These are phyloP conservation scores for Pleochaeta shiraiana DNA, from an alignment of 2,329 filamentous ascomycete genomes.

Conservation along the genomic window DNA sequence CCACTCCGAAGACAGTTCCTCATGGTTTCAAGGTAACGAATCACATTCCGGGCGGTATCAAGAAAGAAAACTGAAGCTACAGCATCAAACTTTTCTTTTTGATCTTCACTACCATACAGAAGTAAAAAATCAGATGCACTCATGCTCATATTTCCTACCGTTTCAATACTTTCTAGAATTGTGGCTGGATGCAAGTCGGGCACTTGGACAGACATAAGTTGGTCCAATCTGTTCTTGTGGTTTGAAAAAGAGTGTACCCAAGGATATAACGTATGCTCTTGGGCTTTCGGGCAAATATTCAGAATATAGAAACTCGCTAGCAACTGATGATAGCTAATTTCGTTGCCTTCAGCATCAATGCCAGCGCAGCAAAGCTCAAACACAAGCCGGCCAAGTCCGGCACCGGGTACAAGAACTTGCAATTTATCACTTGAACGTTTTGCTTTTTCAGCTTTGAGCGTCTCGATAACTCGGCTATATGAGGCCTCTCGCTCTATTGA, in stretches of 20 bases:
- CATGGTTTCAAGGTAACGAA: constrained; percentile 75
- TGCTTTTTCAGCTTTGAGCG: constrained; percentile 31
- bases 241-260: constrained; percentile 85
- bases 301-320: constrained; percentile 61
- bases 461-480: constrained; percentile 49
- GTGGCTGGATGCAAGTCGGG: constrained; percentile 60
- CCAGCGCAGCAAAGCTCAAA: constrained; percentile 64
- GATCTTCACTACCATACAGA: constrained; percentile 46
- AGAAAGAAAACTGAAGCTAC: constrained; percentile 90
- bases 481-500: constrained; percentile 50
- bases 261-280: constrained; percentile 55
- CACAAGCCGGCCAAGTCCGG: constrained; percentile 70
- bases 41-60: constrained; percentile 84
- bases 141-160: constrained; percentile 63
- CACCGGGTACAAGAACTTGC: constrained; percentile 64
- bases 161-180: constrained; percentile 22
- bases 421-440: constrained; percentile 9
- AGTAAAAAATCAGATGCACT: constrained; percentile 80
- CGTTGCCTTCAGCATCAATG: constrained; percentile 65
- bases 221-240: constrained; percentile 47
- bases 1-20: constrained; percentile 51
- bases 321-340: constrained; percentile 96
- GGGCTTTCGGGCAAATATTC: constrained; percentile 37
- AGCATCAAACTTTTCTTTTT: constrained; percentile 47
- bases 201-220: constrained; percentile 49